Base-by-base conservation (phyloP, 1,284 basidiomycete species). In the Ganoderma boninense region DNA sequence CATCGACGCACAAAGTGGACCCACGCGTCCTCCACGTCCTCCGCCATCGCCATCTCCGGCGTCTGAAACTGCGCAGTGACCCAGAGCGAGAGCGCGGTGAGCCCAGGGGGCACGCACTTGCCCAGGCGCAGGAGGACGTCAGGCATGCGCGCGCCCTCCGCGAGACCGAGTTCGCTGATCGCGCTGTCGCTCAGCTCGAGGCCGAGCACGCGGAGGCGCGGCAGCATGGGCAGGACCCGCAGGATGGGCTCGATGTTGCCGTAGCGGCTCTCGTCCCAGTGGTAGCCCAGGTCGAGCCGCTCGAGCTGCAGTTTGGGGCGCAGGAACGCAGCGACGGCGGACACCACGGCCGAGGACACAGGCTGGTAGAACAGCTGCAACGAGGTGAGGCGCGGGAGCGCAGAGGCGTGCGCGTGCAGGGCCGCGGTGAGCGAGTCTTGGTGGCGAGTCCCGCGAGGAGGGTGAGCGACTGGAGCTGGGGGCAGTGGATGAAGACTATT, bases 281-380 rank as follows among this genome's bases (percentile, higher is more conserved):
- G 46, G 20, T 23, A 7, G 46, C 46, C 7, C 7, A 49, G 3
- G 3, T 54, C 26, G 2, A 54, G 26, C 29, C 52, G 52, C 29
- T 54, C 52, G 26, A 54, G 52, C 13, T 3, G 14, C 26, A 4
- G 2, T 14, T 56, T 56, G 0, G 10, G 32, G 14, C 18, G 10
- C 14, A 56, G 7, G 54, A 56, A 56, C 29, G 4, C 3, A 2
- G n/a, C 29, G 54, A 32, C 26, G 3, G 14, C 29, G 5, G 18
- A 14, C 1, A 7, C 54, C 5, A 6, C 7, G 6, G 5, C 26
- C 6, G 14, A 5, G 0, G 2, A 0, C 32, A 18, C 14, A 1
- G 0, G 3, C 5, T 32, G 1, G 54, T 10, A 18, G 32, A 4
- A 18, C 2, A 57, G 1, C 26, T 16, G 13, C 16, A 57, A 35